Percentiles rank a stretch among this genome's conserved stretches.
Evolutionary conservation across 1,139 yeast species (phyloP).

Genomic region (Kluyveromyces marxianus): DNA sequence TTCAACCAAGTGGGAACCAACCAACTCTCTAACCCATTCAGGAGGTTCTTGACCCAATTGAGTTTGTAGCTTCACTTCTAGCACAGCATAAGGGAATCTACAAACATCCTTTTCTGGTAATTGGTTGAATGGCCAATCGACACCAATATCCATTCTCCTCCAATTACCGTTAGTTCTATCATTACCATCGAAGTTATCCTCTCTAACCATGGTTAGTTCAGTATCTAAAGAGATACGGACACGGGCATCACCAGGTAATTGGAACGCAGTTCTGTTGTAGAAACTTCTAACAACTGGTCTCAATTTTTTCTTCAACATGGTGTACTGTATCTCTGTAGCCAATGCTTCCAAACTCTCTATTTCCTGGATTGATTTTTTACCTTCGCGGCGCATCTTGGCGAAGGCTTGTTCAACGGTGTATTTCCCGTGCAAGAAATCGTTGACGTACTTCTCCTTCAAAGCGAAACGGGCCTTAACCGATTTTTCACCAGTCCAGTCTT

Average conservation of each 20-base stretch:
- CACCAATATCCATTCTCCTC: conserved; percentile 98
- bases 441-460: conserved; percentile 83
- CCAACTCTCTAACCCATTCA: conserved; percentile 89
- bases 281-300: conserved; percentile 95
- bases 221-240: conserved; percentile 97
- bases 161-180: conserved; percentile 90
- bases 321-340: conserved; percentile 88
- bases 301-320: conserved; percentile 71
- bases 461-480: conserved; percentile 95
- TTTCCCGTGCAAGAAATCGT: conserved; percentile 72
- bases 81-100: conserved; percentile 93
- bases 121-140: conserved; percentile 89
- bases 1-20: conserved; percentile 86
- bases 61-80: conserved; percentile 94
- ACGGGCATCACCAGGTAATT: conserved; percentile 97
- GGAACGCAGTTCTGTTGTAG: conserved; percentile 97
- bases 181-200: conserved; percentile 88
- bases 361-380: conserved; percentile 78
- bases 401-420: conserved; percentile 85
- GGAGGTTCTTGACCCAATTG: conserved; percentile 99
- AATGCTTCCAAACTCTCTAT: conserved; percentile 86
- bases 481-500: conserved; percentile 99
- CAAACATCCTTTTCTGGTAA: conserved; percentile 78
- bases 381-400: conserved; percentile 87
- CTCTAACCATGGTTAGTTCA: conserved; percentile 91